Base-by-base conservation (phyloP, 1,139 yeast genomes). In the Zygosaccharomyces sapae region DNA sequence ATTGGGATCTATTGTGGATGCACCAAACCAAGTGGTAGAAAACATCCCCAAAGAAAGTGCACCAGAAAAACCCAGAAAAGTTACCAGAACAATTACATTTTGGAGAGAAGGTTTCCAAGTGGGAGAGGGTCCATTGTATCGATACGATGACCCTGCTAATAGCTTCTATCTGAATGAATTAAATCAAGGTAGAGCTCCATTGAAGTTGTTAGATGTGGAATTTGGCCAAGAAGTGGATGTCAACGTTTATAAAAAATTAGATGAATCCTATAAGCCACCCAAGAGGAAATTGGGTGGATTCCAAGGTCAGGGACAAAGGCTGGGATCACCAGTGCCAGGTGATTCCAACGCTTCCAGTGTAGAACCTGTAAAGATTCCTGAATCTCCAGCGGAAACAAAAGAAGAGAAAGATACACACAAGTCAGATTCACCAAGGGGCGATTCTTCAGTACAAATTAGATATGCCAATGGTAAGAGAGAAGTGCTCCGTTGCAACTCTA, bases 31-130 rank as follows among this genome's bases (percentile, higher is more conserved):
- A 46, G 61, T 61, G 1, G 58, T 66, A 18, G 70, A 69, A 37
- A 59, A 58, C 7, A 52, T 63, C 39, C 57, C 62, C 0, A 64
- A 62, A 39, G 67, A 70, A 3, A 40, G 50, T 5, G 38, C 48
- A 18, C 55, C 57, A 24, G 48, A 37, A 10, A 42, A 65, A 59
- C 63, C 64, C 9, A 67, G 67, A 48, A 71, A 68, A 44, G 94
- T 81, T 5, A 75, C 76, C 13, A 74, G 95, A 61, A 84, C 83
- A 45, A 83, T 94, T 53, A 88, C 95, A 0, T 92, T 92, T 66
- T 92, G 98, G 98, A 83, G 82, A 58, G 94, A 92, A 63, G 98
- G 98, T 2, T 92, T 94, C 69, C 87, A 89, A 47, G 90, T 92
- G 27, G 97, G 92, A 18, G 95, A 89, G 45, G 97, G 97, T 1